Base-by-base conservation (phyloP, 2,329 filamentous ascomycete species). In the Beauveria caledonica region DNA sequence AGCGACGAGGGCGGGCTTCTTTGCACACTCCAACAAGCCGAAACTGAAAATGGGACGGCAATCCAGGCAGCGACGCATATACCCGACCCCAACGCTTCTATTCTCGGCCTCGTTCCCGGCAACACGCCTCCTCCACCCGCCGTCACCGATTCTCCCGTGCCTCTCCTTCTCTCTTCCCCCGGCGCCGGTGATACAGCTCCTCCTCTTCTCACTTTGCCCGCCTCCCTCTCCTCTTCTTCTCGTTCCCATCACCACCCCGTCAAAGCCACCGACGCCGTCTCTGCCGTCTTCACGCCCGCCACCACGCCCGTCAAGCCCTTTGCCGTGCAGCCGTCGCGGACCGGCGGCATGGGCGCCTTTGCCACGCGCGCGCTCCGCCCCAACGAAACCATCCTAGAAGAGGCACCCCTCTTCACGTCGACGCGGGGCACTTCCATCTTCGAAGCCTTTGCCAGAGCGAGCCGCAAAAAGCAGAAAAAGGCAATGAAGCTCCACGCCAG, bases 331-430 rank as follows among this genome's bases (percentile, higher is more conserved):
- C 66, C 65, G 10, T 81, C 79, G 0, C 52, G 62, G 0, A 68
- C 78, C 1, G 74, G 75, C 0, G 80, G 80, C 1, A 73, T 75
- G 49, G 81, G 81, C 0, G 75, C 72, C 0, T 81, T 83, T 51
- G 80, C 81, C 0, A 63, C 65, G 1, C 66, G 65, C 5, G 68
- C 74, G 7, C 71, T 84, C 11, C 63, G 63, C 19, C 54, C 64
- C 0, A 73, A 73, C 40, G 73, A 78, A 40, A 64, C 70, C 1
- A 74, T 84, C 9, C 73, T 82, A 0, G 64, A 73, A 0, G 81
- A 84, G 66, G 64, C 62, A 11, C 75, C 80, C 0, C 67, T 82
- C 0, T 66, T 83, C 17, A 36, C 33, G 67, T 68, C 9, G 63
- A 67, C 6, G 63, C 68, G 27, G 10, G 56, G 49, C 51, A 3